Conservation (phyloP, 2,329 filamentous ascomycete species). For the Neofusicoccum parvum region DNA sequence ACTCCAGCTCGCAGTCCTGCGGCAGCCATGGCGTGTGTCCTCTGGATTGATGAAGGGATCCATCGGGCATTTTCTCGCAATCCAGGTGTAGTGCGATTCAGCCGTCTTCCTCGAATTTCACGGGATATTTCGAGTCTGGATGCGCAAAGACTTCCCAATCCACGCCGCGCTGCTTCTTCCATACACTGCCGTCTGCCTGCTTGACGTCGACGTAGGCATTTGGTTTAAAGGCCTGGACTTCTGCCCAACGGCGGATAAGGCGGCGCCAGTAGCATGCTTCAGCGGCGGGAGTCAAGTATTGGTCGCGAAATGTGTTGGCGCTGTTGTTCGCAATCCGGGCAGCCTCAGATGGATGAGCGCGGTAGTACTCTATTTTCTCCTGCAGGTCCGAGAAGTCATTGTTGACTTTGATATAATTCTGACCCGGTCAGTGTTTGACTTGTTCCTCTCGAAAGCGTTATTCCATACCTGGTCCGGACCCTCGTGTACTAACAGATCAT, state of each 20-base stretch:
- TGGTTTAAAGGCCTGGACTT: conserved; percentile 12
- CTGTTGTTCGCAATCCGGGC: conserved; percentile 54
- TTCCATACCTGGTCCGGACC: conserved; percentile 35
- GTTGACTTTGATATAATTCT: conserved; percentile 54
- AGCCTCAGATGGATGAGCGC: conserved; percentile 47
- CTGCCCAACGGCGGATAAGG: conserved; percentile 35
- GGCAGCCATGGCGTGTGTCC: too few relatives aligned
- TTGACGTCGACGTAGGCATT: background rate
- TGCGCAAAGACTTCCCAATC: background rate
- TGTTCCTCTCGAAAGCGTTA: background rate
- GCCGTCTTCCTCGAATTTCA: too few relatives aligned
- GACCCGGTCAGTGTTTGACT: conserved; percentile 22
- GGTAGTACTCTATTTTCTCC: conserved; percentile 43
- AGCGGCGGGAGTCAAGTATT: conserved; percentile 57
- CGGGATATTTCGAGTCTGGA: background rate
- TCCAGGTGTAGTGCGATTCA: too few relatives aligned
- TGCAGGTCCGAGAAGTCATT: conserved; percentile 46
- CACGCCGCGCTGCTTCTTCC: conserved; percentile 2
- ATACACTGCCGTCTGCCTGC: background rate
- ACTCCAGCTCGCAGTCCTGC: too few relatives aligned
- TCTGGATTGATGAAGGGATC: too few relatives aligned
- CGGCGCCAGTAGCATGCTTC: conserved; percentile 60
- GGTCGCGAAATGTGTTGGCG: conserved; percentile 52
- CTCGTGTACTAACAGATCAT: conserved; percentile 46
- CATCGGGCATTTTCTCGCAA: too few relatives aligned